These are phyloP conservation scores for Fragaria vesca DNA, from an alignment of 306 rosid genomes.

Conservation along the genomic window DNA sequence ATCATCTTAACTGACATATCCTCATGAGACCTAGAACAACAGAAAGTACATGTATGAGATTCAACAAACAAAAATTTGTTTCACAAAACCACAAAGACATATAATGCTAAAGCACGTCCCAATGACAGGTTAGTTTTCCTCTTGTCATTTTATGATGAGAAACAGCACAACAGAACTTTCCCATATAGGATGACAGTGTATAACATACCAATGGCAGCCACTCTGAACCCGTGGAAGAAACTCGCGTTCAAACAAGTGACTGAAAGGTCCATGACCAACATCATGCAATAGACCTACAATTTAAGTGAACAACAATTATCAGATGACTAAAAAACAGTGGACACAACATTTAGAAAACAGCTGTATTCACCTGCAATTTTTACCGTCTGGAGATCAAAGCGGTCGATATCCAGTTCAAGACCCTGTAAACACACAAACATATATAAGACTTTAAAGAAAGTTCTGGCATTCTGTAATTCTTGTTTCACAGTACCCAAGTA, in stretches of 20 bases:
- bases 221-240: constrained; percentile 70
- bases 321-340: constrained; percentile 13
- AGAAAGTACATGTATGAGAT: not conserved
- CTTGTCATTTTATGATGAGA: constrained; percentile 2
- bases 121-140: not conserved
- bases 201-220: constrained; percentile 59
- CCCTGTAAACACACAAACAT: constrained; percentile 57
- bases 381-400: constrained; percentile 79
- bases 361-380: constrained; percentile 76
- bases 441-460: not conserved
- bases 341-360: constrained; percentile 5
- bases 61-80: constrained; percentile 10
- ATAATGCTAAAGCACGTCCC: constrained; percentile 8
- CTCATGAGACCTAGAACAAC: constrained; percentile 73
- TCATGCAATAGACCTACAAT: constrained; percentile 90
- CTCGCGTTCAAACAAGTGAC: constrained; percentile 90
- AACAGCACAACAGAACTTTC: not conserved
- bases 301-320: constrained; percentile 3
- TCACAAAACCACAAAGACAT: constrained; percentile 1
- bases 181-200: not conserved
- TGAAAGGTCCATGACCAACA: constrained; percentile 95
- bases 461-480: constrained; percentile 2
- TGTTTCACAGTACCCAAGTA: constrained; percentile 8
- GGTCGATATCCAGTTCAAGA: constrained; percentile 73
- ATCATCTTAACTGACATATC: constrained; percentile 83